Evolutionary conservation across 768 basidiomycete genomes (phyloP), one percentile per base, ranked within the genome.

Genomic region (Suillus cothurnatus): DNA sequence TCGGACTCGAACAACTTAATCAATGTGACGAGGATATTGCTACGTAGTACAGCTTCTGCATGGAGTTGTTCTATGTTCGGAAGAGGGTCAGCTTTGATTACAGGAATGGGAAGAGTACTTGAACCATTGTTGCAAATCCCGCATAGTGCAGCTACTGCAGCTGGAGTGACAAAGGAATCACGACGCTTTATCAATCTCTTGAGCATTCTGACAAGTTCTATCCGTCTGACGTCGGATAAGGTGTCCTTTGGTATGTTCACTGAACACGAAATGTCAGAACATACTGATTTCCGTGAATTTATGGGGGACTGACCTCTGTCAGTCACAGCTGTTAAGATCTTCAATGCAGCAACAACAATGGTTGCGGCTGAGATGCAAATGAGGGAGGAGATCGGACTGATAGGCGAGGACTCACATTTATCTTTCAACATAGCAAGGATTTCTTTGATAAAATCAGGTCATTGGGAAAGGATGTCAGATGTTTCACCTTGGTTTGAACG

Each of bases 151-250:
- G 68, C 74, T 3, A 63, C 68, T 14, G 76, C 75, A 19, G 71
- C 71, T 1, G 74, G 74, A 23, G 74, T 67, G 8, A 76, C 74
- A 39, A 72, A 74, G 52, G 75, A 72, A 41, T 77, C 76, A 32
- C 41, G 67, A n/a, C 64, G 64, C 34, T 63, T 64, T 47, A 69
- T 58, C 14, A 76, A 53, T 36, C 60, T 73, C 57, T 74, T 57
- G 45, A 76, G 67, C 0, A 67, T 68, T 12, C 63, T 45, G 8
- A 71, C 32, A 1, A 61, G 67, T 1, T 60, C 56, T 0, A 65
- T 63, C 1, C 47, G 9, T 56, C 49, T 68, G 64, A 71, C 68
- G 4, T 39, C 19, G 6, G 2, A 50, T 56, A 69, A 69, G 14
- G 65, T 69, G 0, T 32, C 59, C 28, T 53, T 64, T 69, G 45